Base-by-base conservation (phyloP, 768 basidiomycete genomes). In the Panaeolus papilionaceus region DNA sequence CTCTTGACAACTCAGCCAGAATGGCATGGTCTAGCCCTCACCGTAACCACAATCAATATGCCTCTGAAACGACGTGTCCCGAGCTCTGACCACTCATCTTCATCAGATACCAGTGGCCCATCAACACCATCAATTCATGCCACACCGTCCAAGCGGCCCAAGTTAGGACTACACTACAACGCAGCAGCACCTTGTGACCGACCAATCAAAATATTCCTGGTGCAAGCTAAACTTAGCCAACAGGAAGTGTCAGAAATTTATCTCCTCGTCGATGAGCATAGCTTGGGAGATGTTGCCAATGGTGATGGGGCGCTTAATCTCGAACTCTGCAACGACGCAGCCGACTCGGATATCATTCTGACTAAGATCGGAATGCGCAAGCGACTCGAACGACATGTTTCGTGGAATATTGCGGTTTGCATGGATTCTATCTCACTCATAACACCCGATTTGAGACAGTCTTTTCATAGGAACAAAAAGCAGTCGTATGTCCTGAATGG, bases 401-500 rank as follows among this genome's bases (percentile, higher is more conserved):
- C 83, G 38, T 90, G 90, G 90, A 77, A 82, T 1, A 71, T 88
- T 39, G 89, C 91, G 33, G 92, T 93, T 74, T 75, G 90, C 67
- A 16, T 14, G 1, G 4, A 16, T 9, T 16, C 10, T 33, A 58
- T 40, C 54, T 10, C 38, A 62, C 8, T 45, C 54, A n/a, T 5
- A 64, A 28, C 68, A 18, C 63, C 14, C 38, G 44, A 14, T 54
- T 63, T 71, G 54, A 63, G 38, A 40, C 54, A 37, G 47, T 4
- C 47, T 33, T 42, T 39, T 38, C 62, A n/a, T 71, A 92, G 91
- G 86, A 83, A 79, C 81, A 81, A 39, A 93, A 91, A 71, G 80
- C 85, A 0, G 84, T 93, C 26, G 91, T 94, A 11, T 89, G 85
- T 2, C 91, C 92, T 0, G 79, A 86, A 38, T 94, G 92, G 93